Evolutionary conservation across 176 grass and related monocot genomes (phyloP), one percentile per base, ranked within the genome.

Genomic region (Oropetium thomaeum): DNA sequence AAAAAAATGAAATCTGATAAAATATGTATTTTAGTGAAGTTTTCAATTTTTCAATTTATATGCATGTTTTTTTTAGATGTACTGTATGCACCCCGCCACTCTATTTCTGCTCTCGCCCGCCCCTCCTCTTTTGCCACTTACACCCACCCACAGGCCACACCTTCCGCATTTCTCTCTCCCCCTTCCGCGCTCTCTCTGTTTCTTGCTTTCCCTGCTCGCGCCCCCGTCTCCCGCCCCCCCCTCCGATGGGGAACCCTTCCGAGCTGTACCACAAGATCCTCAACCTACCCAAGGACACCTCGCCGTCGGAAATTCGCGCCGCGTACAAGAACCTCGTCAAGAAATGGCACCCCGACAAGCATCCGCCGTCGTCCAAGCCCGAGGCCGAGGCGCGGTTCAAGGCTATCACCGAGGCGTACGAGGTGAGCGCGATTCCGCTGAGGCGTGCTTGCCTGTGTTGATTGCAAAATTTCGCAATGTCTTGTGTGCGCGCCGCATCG

Each of bases 331-430:
- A 55, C 49, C 85, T 97, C 62, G 91, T 67, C 75, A 93, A 65
- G 76, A 97, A 98, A 88, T 98, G 95, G 95, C 95, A 98, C 87
- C 95, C 95, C 16, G 95, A 98, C 86, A 98, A 94, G 71, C 95
- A 98, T 81, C 91, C 95, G 58, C 74, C 91, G 53, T 89, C 95
- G n/a, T 89, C 95, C 76, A 91, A 87, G 81, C 74, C 84, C 67
- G 88, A 98, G 75, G 95, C 91, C 28, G 95, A 98, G 81, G 84
- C 91, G 6, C 86, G 78, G 14, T 98, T 98, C 80, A 98, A 94
- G 81, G 86, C 86, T 71, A 98, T 98, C 84, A 87, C 91, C 49
- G 81, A 94, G 67, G 95, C 95, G 37, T 98, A 92, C 61, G 91
- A 98, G 95, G 95, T 97, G 29, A 83, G 78, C 34, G 3, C 40